These are phyloP conservation scores for Magnaporthiopsis poae DNA, from an alignment of 2,329 filamentous ascomycete species.

Conservation along the genomic window DNA sequence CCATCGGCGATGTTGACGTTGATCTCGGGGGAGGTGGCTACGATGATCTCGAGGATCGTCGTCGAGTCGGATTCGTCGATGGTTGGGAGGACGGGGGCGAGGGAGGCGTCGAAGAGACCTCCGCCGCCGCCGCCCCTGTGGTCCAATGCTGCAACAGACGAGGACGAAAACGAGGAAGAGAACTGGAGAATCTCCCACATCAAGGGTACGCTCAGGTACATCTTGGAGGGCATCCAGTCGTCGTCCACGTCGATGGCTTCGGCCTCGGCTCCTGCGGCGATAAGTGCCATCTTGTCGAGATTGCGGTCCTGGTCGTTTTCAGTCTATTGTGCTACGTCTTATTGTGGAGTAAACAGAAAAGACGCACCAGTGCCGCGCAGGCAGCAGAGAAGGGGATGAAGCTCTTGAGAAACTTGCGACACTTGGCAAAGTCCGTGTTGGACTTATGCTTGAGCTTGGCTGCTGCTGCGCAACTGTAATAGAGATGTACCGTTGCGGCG, in stretches of 20 bases:
- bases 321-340: background rate
- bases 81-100: conserved; percentile 22
- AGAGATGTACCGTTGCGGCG: conserved; percentile 42
- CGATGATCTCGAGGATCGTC: conserved; percentile 37
- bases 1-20: conserved; percentile 41
- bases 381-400: conserved; percentile 38
- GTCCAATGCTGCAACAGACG: conserved; percentile 18
- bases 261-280: conserved; percentile 26
- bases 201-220: conserved; percentile 40
- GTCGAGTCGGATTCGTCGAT: conserved; percentile 25
- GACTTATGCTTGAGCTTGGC: conserved; percentile 28
- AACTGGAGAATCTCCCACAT: conserved; percentile 45
- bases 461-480: conserved; percentile 42
- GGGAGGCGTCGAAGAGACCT: conserved; percentile 32
- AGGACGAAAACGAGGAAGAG: conserved; percentile 29
- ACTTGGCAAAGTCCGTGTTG: conserved; percentile 40
- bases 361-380: conserved; percentile 34
- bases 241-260: conserved; percentile 30
- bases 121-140: conserved; percentile 25
- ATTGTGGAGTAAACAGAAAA: background rate
- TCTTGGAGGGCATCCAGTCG: conserved; percentile 43
- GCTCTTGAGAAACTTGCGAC: conserved; percentile 36
- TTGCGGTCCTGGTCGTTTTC: conserved; percentile 30
- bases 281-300: conserved; percentile 37
- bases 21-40: conserved; percentile 41